Base-by-base conservation (phyloP, 495 filamentous ascomycete species). In the Xanthoparmelia taractica region DNA sequence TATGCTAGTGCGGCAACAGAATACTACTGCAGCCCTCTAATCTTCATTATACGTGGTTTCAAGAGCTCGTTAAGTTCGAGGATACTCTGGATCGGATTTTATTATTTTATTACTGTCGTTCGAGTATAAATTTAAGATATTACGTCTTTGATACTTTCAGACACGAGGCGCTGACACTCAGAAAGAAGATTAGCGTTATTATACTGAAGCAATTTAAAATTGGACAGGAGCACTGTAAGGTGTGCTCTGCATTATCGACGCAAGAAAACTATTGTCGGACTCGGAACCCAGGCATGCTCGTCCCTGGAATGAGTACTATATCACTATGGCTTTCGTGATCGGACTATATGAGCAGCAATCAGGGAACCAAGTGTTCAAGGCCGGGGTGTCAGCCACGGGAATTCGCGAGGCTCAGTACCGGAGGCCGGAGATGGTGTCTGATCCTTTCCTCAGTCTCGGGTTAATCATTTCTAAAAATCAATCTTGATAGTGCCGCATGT, bases 41-140 rank as follows among this genome's bases (percentile, higher is more conserved):
- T 29, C 40, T 48, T 7, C 37, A 43, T 6, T 38, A 33, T 10
- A 67, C 68, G 13, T 70, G 50, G 60, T 63, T 66, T 40, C 66
- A 72, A 58, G 34, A 43, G 0, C 64, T 66, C 10, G 13, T 72
- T 25, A 63, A 15, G 27, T 57, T 72, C 8, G 68, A 72, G 34
- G 66, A 70, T 40, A 64, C 68, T 8, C 59, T 72, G n/a, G 65
- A 64, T 15, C 45, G 59, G 34, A 58, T 63, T 34, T 52, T 72
- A 20, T 66, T 64, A 3, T 63, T 34, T 52, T 72, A 20, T 66
- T 64, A 3, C 27, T 72, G 4, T 66, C 66, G 8, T 69, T 68
- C 7, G 70, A 70, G 45, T 72, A 72, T 20, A 65, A 63, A 34
- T 27, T 10, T 12, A 7, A 23, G 27, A 37, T 58, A 55, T 58